Base-by-base conservation (phyloP, 441 rosid species). In the Corymbia citriodora region DNA sequence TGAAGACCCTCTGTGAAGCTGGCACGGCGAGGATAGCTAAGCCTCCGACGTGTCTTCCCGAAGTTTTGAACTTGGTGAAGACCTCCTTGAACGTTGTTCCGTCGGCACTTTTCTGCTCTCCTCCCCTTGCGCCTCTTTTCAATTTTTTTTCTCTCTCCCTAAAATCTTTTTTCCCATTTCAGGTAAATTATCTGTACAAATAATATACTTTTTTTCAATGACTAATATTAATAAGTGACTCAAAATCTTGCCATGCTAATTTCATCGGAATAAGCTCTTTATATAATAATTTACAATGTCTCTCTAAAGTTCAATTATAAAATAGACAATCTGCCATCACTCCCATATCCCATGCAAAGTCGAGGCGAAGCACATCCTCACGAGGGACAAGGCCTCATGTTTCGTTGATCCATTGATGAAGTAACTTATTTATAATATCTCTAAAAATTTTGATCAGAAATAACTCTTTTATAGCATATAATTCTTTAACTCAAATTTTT, bases 311-410 rank as follows among this genome's bases (percentile, higher is more conserved):
- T 40, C 45, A 5, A 40, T 40, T 40, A 40, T 40, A 40, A 40
- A 40, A 5, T 40, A 6, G 6, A 40, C 45, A 40, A 40, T 0
- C 5, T 23, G 3, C 29, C 23, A 23, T 57, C 13, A 57, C 29
- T 3, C 61, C 7, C 3, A 40, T 57, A 2, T 12, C 61, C 29
- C 6, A 1, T 23, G 63, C 1, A 0, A 6, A 57, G 29, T 27
- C 29, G 4, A 9, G 13, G 13, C 13, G 13, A 57, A 9, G 63
- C 63, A 21, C 0, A 0, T 57, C 12, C 29, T 57, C 0, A 0
- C 8, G 7, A 6, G 63, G 0, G 6, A 23, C 6, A 1, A 2
- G 7, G 3, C n/a, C 7, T 59, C 10, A 23, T 10, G 63, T 4
- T 59, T 13, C 10, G 13, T 57, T 10, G 3, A 40, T 40, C 45